phyloP scores from a whole-genome alignment of 2,329 filamentous ascomycete genomes.

The Cercospora sesami region DNA sequence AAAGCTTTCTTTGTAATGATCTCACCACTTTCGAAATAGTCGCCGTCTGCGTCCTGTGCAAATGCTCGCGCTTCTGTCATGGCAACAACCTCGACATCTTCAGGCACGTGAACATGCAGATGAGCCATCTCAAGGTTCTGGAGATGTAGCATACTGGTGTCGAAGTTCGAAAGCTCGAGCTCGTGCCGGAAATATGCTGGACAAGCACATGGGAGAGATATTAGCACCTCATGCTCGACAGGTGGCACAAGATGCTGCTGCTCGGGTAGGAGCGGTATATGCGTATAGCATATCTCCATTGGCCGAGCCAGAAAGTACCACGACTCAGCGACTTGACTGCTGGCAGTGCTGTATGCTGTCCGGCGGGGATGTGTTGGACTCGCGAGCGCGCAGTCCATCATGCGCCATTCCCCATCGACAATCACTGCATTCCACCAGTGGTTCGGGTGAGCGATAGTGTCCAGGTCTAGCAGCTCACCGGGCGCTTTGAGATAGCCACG shows the following conservation, averaged over 20 bases:
- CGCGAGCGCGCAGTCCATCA: slow-evolving; percentile 91
- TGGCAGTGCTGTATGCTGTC: slow-evolving; percentile 70
- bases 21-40: slow-evolving; percentile 90
- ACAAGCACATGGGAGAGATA: slow-evolving; percentile 82
- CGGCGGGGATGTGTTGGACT: slow-evolving; percentile 86
- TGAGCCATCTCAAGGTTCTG: slow-evolving; percentile 94
- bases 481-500: slow-evolving; percentile 88
- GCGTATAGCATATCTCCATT: slow-evolving; percentile 89
- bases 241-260: slow-evolving; percentile 94
- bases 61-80: slow-evolving; percentile 86
- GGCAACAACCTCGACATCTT: slow-evolving; percentile 86
- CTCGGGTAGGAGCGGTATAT: slow-evolving; percentile 80
- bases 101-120: slow-evolving; percentile 80
- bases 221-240: slow-evolving; percentile 78
- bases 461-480: slow-evolving; percentile 77
- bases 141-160: slow-evolving; percentile 80
- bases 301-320: slow-evolving; percentile 96
- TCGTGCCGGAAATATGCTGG: slow-evolving; percentile 83
- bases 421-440: slow-evolving; percentile 98
- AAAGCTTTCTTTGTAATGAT: slow-evolving; percentile 80
- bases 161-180: slow-evolving; percentile 81
- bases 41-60: slow-evolving; percentile 80
- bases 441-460: slow-evolving; percentile 80
- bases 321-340: slow-evolving; percentile 69
- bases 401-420: slow-evolving; percentile 91